These are phyloP conservation scores for Hypomyces perniciosus DNA, from an alignment of 2,329 filamentous ascomycete genomes.

Conservation along the genomic window DNA sequence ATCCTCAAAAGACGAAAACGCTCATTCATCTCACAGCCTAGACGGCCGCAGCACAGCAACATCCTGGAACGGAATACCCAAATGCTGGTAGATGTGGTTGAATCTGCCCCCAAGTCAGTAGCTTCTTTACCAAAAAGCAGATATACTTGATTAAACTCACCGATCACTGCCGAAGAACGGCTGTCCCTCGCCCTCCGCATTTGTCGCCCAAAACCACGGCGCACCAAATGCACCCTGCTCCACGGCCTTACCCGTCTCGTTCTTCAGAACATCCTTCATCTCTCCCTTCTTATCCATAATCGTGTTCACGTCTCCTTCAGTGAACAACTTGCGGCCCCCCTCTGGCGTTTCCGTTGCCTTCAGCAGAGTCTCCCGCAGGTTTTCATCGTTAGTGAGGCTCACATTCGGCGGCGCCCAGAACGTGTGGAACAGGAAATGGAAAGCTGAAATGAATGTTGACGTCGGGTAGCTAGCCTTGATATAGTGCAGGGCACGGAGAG, in stretches of 20 bases:
- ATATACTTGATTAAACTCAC: constrained; percentile 22
- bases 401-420: constrained; percentile 57
- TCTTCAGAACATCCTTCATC: constrained; percentile 41
- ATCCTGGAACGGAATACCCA: constrained; percentile 55
- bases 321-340: constrained; percentile 37
- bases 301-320: constrained; percentile 42
- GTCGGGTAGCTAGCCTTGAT: constrained; percentile 54
- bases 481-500: constrained; percentile 60
- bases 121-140: background rate
- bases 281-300: constrained; percentile 51
- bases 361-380: constrained; percentile 37
- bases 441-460: constrained; percentile 45
- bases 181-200: constrained; percentile 51
- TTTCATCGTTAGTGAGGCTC: constrained; percentile 53
- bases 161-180: constrained; percentile 75
- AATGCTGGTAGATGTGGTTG: constrained; percentile 61
- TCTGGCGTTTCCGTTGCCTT: constrained; percentile 24
- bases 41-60: constrained; percentile 33
- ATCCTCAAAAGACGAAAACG: background rate
- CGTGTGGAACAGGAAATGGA: constrained; percentile 49
- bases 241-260: constrained; percentile 55
- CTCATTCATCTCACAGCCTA: constrained; percentile 26
- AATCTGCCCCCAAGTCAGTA: constrained; percentile 39
- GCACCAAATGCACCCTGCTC: constrained; percentile 66
- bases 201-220: constrained; percentile 67